A percentile compares a stretch with the other conserved stretches of the same genome.
These are phyloP conservation scores for Termitomyces sp. DNA, from an alignment of 768 basidiomycete genomes.

Conservation along the genomic window DNA sequence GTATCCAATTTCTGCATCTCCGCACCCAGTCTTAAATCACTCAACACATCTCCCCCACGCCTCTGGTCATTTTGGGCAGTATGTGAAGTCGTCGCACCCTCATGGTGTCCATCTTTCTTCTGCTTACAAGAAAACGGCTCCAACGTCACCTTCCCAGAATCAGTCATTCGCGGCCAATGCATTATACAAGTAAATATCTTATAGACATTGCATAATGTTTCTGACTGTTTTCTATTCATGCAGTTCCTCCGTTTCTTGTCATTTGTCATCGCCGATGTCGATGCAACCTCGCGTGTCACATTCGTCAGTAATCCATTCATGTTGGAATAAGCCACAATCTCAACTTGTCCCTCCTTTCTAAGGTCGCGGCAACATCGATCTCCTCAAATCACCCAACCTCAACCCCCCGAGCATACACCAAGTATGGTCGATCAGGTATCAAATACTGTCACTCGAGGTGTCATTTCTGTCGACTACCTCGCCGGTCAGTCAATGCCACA, in stretches of 20 bases:
- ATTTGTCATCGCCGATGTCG: slow-evolving; percentile 21
- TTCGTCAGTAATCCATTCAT: slow-evolving; percentile 8
- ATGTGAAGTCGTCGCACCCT: slow-evolving; percentile 7
- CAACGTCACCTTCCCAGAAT: slow-evolving; percentile 19
- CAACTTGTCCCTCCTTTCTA: background rate
- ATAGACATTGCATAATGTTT: background rate
- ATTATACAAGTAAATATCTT: slow-evolving; percentile 49
- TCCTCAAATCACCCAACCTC: background rate
- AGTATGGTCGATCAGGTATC: background rate
- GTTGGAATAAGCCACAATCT: background rate
- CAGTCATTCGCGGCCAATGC: slow-evolving; percentile 30
- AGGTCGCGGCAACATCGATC: slow-evolving; percentile 6
- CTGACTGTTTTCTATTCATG: background rate
- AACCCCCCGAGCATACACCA: background rate
- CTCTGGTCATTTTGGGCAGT: slow-evolving; percentile 2
- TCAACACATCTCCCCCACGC: background rate
- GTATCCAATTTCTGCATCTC: background rate
- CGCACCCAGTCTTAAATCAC: background rate
- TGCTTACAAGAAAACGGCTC: slow-evolving; percentile 29
- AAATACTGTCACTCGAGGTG: background rate
- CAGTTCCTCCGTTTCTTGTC: slow-evolving; percentile 52
- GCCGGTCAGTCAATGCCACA: background rate
- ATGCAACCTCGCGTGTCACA: slow-evolving; percentile 10
- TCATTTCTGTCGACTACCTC: background rate
- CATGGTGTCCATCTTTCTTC: slow-evolving; percentile 37